Evolutionary conservation across 176 grass and related monocot genomes (phyloP), one percentile per base, ranked within the genome.

Genomic region (Guadua angustifolia): DNA sequence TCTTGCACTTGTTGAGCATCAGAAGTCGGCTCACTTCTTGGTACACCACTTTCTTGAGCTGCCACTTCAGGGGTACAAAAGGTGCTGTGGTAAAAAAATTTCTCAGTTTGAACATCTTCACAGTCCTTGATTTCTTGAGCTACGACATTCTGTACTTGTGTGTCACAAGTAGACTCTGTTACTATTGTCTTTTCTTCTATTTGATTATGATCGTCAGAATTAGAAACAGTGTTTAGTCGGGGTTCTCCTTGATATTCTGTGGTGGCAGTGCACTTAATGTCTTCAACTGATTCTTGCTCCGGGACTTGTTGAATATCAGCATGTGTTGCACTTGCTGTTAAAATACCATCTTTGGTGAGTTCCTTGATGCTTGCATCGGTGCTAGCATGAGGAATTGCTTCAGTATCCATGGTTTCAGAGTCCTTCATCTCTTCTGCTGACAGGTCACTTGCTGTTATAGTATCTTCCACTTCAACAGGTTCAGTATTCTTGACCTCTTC

Each of bases 401-500:
- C 76, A 70, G 69, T 64, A 25, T 69, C 82, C 70, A 70, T 61
- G 32, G 69, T 63, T 70, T 81, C 42, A 79, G 11, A 63, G 19
- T 57, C 74, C 65, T 81, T 81, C 36, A 22, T 60, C 11, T 39
- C 53, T 43, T 85, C 82, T 69, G 35, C 44, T 70, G 63, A 35
- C 33, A 69, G 49, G 15, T 47, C 75, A 67, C 46, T 21, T 66
- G 57, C 32, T 58, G 5, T 58, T 44, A 29, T 79, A 66, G 26
- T 66, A 32, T 59, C 60, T 56, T 84, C 82, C 65, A 72, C 45
- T 80, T 66, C 82, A 85, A 21, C 32, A 22, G 60, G 25, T 60
- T 84, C 62, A 25, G 12, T 68, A 38, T 81, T 49, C 70, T 89
- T 81, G 33, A 39, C 51, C n/a, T 89, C 81, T 74, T 85, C 77